Evolutionary conservation across 257 asterid species (phyloP), one percentile per base, ranked within the genome.

Genomic region (Datura wrightii): DNA sequence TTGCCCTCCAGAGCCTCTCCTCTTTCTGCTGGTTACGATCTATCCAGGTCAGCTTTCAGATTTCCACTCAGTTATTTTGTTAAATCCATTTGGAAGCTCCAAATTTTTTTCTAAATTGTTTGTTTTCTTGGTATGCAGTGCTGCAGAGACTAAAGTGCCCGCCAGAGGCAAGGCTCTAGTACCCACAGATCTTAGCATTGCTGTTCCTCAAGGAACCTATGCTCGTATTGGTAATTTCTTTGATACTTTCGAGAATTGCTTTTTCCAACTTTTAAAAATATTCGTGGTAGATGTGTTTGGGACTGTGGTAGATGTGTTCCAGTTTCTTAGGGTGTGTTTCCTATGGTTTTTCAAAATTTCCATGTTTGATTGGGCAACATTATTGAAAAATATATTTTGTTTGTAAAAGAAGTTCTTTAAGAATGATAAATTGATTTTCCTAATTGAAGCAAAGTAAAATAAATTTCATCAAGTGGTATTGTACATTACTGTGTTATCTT

Each of bases 151-250:
- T 0, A 94, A 85, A 70, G 97, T 96, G 5, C 97, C 97, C 0
- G 96, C 92, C 2, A 89, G 95, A 81, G 98, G 98, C 78, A 96
- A 94, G 86, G 97, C 98, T 2, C 66, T 96, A 82, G 59, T 96
- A 36, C 95, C 98, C 66, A 94, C 97, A 10, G 99, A 92, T 92
- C 92, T 96, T 41, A 92, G 93, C 86, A 87, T 96, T 5, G 97
- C 99, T 39, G 87, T 96, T 37, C 94, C 97, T 0, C 90, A 90
- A 78, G 98, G 97, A 87, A 92, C 98, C 65, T 96, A 96, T 37
- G 99, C 97, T 62, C 96, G 99, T 13, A 83, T 96, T 13, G 97
- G 97, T 95, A 91, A 88, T 18, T 10, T 15, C n/a, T 50, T n/a
- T 16, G 1, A 14, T 41, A 18, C 15, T 18, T 67, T 41, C 16